Evolutionary conservation across 2,329 filamentous ascomycete species (phyloP), one percentile per base, ranked within the genome.

Genomic region (Zymoseptoria ardabiliae): DNA sequence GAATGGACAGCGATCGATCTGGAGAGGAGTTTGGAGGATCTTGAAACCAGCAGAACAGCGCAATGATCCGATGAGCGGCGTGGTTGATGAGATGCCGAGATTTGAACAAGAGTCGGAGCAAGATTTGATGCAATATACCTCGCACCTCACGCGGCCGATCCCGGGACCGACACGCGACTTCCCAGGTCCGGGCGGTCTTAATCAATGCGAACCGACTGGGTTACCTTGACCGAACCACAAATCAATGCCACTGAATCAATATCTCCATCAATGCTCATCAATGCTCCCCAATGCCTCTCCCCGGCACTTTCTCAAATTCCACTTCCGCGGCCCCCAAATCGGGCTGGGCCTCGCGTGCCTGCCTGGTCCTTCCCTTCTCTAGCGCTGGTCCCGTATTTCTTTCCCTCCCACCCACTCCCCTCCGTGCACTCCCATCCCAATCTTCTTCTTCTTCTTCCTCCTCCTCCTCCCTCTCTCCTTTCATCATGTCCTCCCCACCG

Each of bases 401-500:
- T 48, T 48, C 35, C 53, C 30, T 25, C 49, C 56, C 41, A 19
- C 22, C 50, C 11, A 53, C 58, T 50, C 50, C 53, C 35, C 10
- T 13, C 35, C 35, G 4, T 13, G 4, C 53, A 7, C 23, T 50
- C 54, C 49, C 56, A 41, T 25, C 20, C 50, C 22, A 53, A n/a
- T n/a, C n/a, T n/a, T n/a, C n/a, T n/a, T n/a, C n/a, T n/a, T n/a
- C 50, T n/a, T 53, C 50, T n/a, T 22, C 55, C 58, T 50, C 62
- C 61, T 56, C 64, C 58, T 56, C 54, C 53, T n/a, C 51, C 55
- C 25, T 55, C 50, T 56, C 54, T 61, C 60, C 60, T 63, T 56
- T 60, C 66, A 71, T 63, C 58, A 71, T 71, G 69, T 62, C 63
- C 61, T 61, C 62, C 53, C 55, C 58, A 50, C 52, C 62, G 58